Evolutionary conservation across 2,329 filamentous ascomycete genomes (phyloP).

Genomic region (Fusarium burgessii): DNA sequence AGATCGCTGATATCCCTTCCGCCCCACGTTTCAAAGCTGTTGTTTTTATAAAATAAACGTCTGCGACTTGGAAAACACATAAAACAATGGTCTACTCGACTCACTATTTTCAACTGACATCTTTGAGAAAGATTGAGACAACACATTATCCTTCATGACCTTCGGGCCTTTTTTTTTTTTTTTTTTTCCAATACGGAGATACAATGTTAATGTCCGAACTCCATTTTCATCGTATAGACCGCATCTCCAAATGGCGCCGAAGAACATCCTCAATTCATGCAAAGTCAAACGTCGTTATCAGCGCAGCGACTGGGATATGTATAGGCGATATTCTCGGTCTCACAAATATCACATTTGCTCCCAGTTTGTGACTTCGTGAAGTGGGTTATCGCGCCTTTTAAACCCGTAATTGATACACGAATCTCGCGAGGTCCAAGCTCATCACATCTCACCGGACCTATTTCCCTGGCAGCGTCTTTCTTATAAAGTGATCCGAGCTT

Average conservation of each 20-base stretch:
- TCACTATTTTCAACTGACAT: too few species aligned
- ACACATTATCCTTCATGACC: fast-evolving
- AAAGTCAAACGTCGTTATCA: neutral
- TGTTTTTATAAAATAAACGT: too few species aligned
- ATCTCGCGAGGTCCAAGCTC: neutral
- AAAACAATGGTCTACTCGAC: too few species aligned
- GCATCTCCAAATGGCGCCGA: neutral
- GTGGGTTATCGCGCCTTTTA: neutral
- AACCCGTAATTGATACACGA: neutral
- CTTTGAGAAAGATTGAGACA: too few species aligned
- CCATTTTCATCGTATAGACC: neutral
- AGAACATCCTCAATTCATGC: neutral
- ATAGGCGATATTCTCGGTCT: neutral
- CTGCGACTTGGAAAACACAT: too few species aligned
- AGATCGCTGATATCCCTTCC: too few species aligned
- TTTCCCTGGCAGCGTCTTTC: neutral
- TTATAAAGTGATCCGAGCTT: neutral
- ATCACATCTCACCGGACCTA: neutral
- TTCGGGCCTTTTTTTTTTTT: too few species aligned
- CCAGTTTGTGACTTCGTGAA: neutral
- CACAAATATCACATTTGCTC: neutral
- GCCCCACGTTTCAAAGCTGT: too few species aligned
- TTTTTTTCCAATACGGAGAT: neutral
- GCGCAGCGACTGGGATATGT: neutral
- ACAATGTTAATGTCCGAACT: neutral